These are phyloP conservation scores for Dictyostelium purpureum DNA, from an alignment of 78 protist genomes.

Conservation along the genomic window DNA sequence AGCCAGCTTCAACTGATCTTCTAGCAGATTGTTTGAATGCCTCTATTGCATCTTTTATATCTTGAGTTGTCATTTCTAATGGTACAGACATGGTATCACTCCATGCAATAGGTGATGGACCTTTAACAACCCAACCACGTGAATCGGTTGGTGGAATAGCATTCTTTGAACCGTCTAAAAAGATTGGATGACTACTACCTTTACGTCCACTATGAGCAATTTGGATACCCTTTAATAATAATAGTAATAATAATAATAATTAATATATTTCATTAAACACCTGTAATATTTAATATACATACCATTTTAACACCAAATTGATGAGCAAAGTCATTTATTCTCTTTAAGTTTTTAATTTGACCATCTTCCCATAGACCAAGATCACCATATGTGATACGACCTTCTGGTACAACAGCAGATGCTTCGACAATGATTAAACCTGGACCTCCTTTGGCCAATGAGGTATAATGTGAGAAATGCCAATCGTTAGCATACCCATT, in stretches of 20 bases:
- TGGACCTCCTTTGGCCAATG: conserved; percentile 60
- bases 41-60: conserved; percentile 26
- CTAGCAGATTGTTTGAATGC: conserved; percentile 65
- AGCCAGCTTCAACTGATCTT: conserved; percentile 77
- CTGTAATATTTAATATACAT: too few species aligned
- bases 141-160: neutral
- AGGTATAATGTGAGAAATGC: conserved; percentile 40
- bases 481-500: conserved; percentile 58
- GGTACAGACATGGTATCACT: neutral
- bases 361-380: conserved; percentile 34
- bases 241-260: too few species aligned
- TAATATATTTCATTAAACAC: too few species aligned
- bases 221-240: neutral
- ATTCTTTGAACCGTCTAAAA: neutral
- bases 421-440: conserved; percentile 41
- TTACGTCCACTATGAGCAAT: conserved; percentile 2
- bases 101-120: conserved; percentile 17
- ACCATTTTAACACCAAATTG: too few species aligned
- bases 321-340: conserved; percentile 35
- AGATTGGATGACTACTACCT: neutral
- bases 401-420: conserved; percentile 32
- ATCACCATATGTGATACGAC: conserved; percentile 16
- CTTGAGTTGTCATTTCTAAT: conserved; percentile 45
- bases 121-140: conserved; percentile 30
- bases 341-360: conserved; percentile 20